Conservation (phyloP, 495 filamentous ascomycete genomes). For the Aspergillus bertholletiae region DNA sequence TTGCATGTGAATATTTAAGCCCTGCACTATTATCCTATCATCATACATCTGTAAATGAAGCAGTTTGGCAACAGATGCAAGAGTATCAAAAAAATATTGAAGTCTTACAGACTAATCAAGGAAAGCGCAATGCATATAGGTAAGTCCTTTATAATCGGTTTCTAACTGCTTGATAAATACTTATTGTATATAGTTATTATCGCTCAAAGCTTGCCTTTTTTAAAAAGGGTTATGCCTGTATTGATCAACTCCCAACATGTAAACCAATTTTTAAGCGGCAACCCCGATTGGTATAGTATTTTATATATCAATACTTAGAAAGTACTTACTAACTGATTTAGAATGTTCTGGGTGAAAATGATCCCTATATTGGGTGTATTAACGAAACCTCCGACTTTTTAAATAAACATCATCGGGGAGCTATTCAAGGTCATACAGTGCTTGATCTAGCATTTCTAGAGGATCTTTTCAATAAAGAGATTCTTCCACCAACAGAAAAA, state of each 20-base stretch:
- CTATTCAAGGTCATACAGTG: not conserved
- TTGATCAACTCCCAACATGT: not conserved
- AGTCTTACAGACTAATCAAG: not conserved
- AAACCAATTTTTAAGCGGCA: not conserved
- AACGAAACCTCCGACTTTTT: not conserved
- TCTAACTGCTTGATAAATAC: not conserved
- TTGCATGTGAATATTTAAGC: not conserved
- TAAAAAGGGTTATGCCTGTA: not conserved
- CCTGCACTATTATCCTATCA: not conserved
- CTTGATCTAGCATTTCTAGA: not conserved
- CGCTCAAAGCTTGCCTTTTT: not conserved
- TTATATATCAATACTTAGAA: too few species aligned
- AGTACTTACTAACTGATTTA: not conserved
- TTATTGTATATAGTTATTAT: not conserved
- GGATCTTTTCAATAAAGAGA: not conserved
- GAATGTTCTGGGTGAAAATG: not conserved
- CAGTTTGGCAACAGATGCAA: not conserved
- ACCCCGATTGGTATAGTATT: too few species aligned
- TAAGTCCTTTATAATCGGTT: not conserved
- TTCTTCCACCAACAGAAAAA: not conserved
- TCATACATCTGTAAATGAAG: not conserved
- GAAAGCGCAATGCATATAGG: not conserved
- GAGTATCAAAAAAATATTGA: not conserved
- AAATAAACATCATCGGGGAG: not conserved
- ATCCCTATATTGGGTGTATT: not conserved